Percentiles rank a stretch among this genome's conserved stretches.
These are phyloP conservation scores for Whalleya microplaca DNA, from an alignment of 2,329 filamentous ascomycete species.

Conservation along the genomic window DNA sequence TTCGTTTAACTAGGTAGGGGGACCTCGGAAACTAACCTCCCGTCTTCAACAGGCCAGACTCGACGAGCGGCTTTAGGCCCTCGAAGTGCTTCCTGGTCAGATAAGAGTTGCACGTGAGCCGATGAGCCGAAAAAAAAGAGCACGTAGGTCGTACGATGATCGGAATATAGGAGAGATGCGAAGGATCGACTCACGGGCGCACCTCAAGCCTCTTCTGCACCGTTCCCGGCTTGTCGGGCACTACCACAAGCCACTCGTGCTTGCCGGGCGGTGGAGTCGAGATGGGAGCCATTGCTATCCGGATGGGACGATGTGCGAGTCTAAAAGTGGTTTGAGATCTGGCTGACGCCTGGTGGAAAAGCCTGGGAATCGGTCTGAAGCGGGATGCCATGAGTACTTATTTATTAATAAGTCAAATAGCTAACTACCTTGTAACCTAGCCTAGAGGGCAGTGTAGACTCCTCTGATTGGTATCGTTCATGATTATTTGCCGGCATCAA, in stretches of 20 bases:
- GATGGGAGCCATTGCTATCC: slow-evolving; percentile 29
- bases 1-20: no score
- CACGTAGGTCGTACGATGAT: neutral
- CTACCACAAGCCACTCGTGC: slow-evolving; percentile 63
- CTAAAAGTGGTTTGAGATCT: slow-evolving; percentile 10
- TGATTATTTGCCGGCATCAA: neutral
- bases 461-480: no score
- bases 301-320: slow-evolving; percentile 2
- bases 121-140: slow-evolving; percentile 26
- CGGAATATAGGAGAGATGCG: slow-evolving; percentile 22
- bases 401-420: neutral
- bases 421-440: no score
- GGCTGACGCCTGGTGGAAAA: slow-evolving; percentile 14
- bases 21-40: slow-evolving; percentile 55
- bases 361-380: slow-evolving; percentile 7
- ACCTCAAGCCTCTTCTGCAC: slow-evolving; percentile 65
- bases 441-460: no score
- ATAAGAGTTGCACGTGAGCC: slow-evolving; percentile 14
- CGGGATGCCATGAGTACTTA: slow-evolving; percentile 24
- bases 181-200: slow-evolving; percentile 54
- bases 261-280: slow-evolving; percentile 29
- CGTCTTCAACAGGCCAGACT: slow-evolving; percentile 63
- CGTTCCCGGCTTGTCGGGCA: slow-evolving; percentile 67
- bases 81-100: slow-evolving; percentile 54
- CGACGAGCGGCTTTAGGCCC: slow-evolving; percentile 54